Evolutionary conservation across 306 rosid species (phyloP).

Genomic region (Trifolium pratense): DNA sequence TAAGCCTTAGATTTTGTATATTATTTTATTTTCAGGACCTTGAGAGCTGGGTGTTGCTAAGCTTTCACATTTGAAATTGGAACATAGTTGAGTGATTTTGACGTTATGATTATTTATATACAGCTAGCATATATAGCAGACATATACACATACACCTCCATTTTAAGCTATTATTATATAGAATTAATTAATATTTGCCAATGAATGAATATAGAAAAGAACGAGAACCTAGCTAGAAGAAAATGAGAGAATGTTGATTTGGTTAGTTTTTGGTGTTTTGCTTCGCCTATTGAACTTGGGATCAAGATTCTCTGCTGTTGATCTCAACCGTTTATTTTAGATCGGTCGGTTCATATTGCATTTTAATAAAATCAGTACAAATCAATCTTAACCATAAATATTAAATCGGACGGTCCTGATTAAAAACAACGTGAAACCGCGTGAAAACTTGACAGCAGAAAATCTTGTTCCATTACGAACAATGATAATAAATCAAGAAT

Average conservation of each 20-base stretch:
- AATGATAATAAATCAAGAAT: too few relatives aligned
- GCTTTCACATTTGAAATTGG: conserved; percentile 25
- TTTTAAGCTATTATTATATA: not conserved
- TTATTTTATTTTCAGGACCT: conserved; percentile 35
- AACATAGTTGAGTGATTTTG: conserved; percentile 40
- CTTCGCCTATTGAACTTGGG: conserved; percentile 1
- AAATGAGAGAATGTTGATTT: conserved; percentile 7
- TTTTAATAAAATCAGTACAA: too few relatives aligned
- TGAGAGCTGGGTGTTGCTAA: conserved; percentile 31
- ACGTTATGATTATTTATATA: conserved; percentile 18
- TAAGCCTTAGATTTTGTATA: conserved; percentile 46
- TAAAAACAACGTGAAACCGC: too few relatives aligned
- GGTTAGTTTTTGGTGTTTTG: not conserved
- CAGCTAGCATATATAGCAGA: conserved; percentile 7
- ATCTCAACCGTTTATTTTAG: too few relatives aligned
- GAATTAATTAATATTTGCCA: conserved; percentile 8
- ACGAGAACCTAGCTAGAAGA: not conserved
- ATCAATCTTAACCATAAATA: too few relatives aligned
- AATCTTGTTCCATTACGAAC: too few relatives aligned
- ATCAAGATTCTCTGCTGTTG: too few relatives aligned
- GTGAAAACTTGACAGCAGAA: too few relatives aligned
- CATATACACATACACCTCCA: conserved; percentile 34
- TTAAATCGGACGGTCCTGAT: too few relatives aligned
- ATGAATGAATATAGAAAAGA: conserved; percentile 1
- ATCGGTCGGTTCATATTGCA: too few relatives aligned